phyloP scores from a whole-genome alignment of 148 eudicot genomes.

The Euryodendron excelsum region DNA sequence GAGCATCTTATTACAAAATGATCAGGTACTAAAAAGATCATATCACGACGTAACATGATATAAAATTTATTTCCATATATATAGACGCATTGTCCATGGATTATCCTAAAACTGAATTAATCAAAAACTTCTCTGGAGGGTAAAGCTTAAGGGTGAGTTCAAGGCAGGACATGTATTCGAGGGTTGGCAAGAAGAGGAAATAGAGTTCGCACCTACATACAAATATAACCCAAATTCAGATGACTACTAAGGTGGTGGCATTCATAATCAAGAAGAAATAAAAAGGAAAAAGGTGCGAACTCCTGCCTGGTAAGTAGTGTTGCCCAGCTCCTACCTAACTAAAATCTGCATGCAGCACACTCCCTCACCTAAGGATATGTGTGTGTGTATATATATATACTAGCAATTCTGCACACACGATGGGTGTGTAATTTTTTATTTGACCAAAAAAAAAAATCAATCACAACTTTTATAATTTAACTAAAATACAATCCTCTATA shows the following conservation, averaged over 20 bases:
- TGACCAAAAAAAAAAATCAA: too few relatives aligned
- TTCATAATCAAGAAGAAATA: constrained; percentile 9
- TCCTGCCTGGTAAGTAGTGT: constrained; percentile 34
- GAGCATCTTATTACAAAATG: constrained; percentile 27
- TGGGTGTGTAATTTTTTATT: too few relatives aligned
- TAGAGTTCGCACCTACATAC: constrained; percentile 30
- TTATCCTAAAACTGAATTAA: background rate
- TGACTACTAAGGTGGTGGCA: constrained; percentile 26
- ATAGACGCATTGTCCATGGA: too few relatives aligned
- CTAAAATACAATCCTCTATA: too few relatives aligned
- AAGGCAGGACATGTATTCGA: constrained; percentile 21
- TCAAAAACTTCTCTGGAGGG: background rate
- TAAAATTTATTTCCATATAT: too few relatives aligned
- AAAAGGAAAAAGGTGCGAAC: constrained; percentile 12
- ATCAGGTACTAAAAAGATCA: constrained; percentile 31
- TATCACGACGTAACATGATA: background rate
- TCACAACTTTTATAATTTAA: too few relatives aligned
- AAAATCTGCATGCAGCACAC: too few relatives aligned
- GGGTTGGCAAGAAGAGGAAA: constrained; percentile 25
- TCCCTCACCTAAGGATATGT: too few relatives aligned
- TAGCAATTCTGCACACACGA: too few relatives aligned
- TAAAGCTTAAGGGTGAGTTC: constrained; percentile 22
- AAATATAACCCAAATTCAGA: constrained; percentile 27
- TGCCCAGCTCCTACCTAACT: too few relatives aligned
- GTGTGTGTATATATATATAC: too few relatives aligned